Evolutionary conservation across 768 basidiomycete species (phyloP).

Genomic region (Tulasnella sp.): DNA sequence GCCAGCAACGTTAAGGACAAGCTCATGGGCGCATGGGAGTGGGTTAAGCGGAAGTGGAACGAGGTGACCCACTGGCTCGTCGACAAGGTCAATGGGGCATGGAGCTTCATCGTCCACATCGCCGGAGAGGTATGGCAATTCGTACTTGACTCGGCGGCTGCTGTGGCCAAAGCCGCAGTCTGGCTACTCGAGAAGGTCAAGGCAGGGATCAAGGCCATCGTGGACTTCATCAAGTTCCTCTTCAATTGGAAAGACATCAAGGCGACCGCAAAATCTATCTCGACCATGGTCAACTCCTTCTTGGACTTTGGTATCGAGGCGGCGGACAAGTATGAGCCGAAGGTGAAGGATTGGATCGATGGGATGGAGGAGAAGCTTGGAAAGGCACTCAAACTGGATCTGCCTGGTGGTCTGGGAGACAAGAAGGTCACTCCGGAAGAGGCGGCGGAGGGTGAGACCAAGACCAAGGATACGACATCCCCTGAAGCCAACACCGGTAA

Average conservation of each 20-base stretch:
- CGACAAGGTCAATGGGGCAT: background rate
- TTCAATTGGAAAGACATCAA: constrained; percentile 10
- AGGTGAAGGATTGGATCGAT: background rate
- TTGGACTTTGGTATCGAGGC: background rate
- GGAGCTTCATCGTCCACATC: background rate
- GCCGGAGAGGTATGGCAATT: background rate
- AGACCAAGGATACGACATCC: background rate
- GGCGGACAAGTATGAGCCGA: background rate
- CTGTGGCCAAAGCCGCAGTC: background rate
- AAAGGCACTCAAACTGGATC: background rate
- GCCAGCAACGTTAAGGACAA: background rate
- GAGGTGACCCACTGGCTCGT: background rate
- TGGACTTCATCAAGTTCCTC: constrained; percentile 1
- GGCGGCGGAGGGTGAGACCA: background rate
- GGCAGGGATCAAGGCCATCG: background rate
- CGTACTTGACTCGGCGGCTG: background rate
- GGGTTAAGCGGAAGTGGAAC: background rate
- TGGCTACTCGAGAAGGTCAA: constrained; percentile 1
- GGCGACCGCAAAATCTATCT: background rate
- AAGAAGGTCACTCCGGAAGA: background rate
- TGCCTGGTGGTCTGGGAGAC: background rate
- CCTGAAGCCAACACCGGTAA: constrained; percentile 1
- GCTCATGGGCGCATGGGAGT: background rate
- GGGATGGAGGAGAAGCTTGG: background rate
- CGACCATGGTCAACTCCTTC: constrained; percentile 1